phyloP scores from a whole-genome alignment of 768 basidiomycete species.

The Leccinum ochraceum region DNA sequence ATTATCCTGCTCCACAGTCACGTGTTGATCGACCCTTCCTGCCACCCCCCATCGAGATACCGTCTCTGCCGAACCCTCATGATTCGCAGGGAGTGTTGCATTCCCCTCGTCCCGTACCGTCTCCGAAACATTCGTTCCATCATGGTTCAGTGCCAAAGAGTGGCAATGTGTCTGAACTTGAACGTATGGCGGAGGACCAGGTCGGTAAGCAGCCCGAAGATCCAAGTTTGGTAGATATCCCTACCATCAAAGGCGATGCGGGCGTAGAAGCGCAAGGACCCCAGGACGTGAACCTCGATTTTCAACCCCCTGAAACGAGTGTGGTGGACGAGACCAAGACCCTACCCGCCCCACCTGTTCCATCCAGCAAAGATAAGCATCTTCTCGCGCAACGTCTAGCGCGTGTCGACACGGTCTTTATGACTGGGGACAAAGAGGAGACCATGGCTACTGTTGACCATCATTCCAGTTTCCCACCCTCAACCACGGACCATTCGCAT shows the following conservation, averaged over 20 bases:
- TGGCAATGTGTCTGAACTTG: conserved; percentile 63
- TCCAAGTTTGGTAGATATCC: conserved; percentile 27
- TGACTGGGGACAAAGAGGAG: conserved; percentile 2
- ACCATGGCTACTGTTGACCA: conserved; percentile 5
- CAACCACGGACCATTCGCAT: conserved; percentile 12
- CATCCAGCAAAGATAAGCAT: conserved; percentile 40
- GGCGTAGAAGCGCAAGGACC: conserved; percentile 21
- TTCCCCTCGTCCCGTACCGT: conserved; percentile 70
- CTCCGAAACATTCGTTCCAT: conserved; percentile 57
- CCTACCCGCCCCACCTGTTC: conserved; percentile 58
- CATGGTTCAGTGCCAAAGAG: conserved; percentile 28
- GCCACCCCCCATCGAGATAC: conserved; percentile 28
- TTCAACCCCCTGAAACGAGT: conserved; percentile 1
- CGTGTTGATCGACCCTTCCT: conserved; percentile 11
- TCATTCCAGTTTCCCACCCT: conserved; percentile 14
- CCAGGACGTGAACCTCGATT: conserved; percentile 18
- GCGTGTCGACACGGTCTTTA: conserved; percentile 36
- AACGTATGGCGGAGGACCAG: conserved; percentile 70
- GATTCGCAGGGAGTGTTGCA: conserved; percentile 44
- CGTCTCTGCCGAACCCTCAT: conserved; percentile 30
- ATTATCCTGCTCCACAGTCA: conserved; percentile 41
- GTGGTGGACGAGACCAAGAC: conserved; percentile 51
- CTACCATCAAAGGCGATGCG: conserved; percentile 20
- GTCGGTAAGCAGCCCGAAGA: conserved; percentile 37
- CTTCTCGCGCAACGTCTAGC: conserved; percentile 14